Evolutionary conservation across 164 flowering plant genomes (phyloP).

Genomic region (Vitis amurensis): DNA sequence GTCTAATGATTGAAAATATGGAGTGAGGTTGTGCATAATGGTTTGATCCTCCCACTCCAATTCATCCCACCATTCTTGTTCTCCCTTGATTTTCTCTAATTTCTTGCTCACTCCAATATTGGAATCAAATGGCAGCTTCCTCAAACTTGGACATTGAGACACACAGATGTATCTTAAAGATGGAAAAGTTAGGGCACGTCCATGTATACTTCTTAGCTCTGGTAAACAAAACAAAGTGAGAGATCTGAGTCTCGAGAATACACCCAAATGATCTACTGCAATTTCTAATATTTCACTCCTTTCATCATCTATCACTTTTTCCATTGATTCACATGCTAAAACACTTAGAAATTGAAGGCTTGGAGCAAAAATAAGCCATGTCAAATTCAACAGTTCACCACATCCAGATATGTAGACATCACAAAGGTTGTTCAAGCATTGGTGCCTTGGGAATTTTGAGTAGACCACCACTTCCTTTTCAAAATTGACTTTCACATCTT

Average conservation of each 20-base stretch:
- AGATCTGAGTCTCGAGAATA: background rate
- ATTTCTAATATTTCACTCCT: too few species aligned
- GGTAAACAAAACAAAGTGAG: background rate
- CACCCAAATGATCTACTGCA: too few species aligned
- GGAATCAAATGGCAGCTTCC: background rate
- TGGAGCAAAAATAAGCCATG: conserved; percentile 11
- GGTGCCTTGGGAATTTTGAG: too few species aligned
- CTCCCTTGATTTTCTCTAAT: background rate
- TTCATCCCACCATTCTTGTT: conserved; percentile 1
- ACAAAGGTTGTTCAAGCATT: background rate
- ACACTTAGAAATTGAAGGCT: background rate
- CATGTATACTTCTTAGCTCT: background rate
- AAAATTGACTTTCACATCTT: too few species aligned
- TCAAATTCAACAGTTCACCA: background rate
- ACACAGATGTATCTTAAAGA: background rate
- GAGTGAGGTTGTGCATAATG: too few species aligned
- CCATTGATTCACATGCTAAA: background rate
- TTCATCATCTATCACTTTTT: background rate
- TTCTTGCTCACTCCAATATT: background rate
- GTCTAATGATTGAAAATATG: too few species aligned
- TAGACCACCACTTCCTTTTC: too few species aligned
- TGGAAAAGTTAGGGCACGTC: background rate
- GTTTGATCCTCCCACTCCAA: conserved; percentile 7
- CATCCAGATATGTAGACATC: background rate
- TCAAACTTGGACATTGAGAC: background rate